Conservation (phyloP, 108 stramenopile species). For the Bacterosira constricta region DNA sequence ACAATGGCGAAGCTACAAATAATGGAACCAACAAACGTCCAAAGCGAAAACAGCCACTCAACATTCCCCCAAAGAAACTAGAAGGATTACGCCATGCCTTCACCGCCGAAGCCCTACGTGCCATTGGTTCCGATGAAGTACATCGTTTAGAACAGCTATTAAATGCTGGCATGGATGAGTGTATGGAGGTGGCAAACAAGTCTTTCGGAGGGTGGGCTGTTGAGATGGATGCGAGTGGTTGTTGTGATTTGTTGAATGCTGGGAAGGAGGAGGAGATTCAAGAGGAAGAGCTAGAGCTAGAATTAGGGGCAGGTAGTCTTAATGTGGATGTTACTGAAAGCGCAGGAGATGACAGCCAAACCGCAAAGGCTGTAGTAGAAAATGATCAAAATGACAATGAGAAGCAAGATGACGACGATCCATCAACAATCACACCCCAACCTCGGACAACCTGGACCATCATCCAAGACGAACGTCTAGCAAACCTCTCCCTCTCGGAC, state of each 20-base stretch:
- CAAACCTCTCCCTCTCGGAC: slow-evolving; percentile 24
- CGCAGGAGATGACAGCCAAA: neutral
- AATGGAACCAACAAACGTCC: neutral
- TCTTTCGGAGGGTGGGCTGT: slow-evolving; percentile 69
- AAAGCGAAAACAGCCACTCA: slow-evolving; percentile 47
- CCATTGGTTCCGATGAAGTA: slow-evolving; percentile 83
- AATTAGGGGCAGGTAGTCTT: neutral
- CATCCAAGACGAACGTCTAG: slow-evolving; percentile 23
- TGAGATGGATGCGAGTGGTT: slow-evolving; percentile 73
- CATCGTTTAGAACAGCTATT: slow-evolving; percentile 68
- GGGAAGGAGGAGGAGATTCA: neutral
- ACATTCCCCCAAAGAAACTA: slow-evolving; percentile 67
- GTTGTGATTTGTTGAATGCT: slow-evolving; percentile 50
- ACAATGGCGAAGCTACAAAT: slow-evolving; percentile 6
- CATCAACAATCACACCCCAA: neutral
- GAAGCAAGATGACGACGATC: neutral
- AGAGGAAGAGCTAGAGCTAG: neutral
- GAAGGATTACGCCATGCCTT: slow-evolving; percentile 86
- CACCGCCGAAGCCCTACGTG: slow-evolving; percentile 82
- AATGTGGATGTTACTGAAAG: slow-evolving; percentile 1
- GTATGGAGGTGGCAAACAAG: slow-evolving; percentile 60
- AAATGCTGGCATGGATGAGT: slow-evolving; percentile 68
- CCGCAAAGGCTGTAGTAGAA: neutral
- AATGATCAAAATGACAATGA: neutral
- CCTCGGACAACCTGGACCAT: neutral